Base-by-base conservation (phyloP, 495 filamentous ascomycete species). In the Aspergillus ellipticus region DNA sequence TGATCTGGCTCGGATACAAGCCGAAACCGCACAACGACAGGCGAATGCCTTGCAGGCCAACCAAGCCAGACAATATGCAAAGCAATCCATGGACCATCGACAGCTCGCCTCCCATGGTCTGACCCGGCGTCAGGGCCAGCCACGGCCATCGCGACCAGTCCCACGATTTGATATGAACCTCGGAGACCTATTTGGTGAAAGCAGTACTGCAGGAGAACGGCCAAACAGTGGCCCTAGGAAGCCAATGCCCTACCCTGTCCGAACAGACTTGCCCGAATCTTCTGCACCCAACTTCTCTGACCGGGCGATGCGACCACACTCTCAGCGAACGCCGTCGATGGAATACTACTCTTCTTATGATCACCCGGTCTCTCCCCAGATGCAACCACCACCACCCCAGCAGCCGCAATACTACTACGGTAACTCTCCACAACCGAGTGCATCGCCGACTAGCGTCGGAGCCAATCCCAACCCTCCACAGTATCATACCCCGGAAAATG, bases 161-260 rank as follows among this genome's bases (percentile, higher is more conserved):
- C 84, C 83, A 6, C 71, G 74, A 55, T 87, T 87, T 58, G 85
- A 89, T 62, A 84, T 85, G 81, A 82, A 86, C 55, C 70, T 88
- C 26, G 78, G 76, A 13, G 84, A 87, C 52, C 58, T 76, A 1
- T 74, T 76, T 51, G 68, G 56, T 21, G 69, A 72, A 37, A 67
- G 57, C 39, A 56, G 47, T 19, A 55, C 65, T 8, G 46, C 69
- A 24, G 22, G 64, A 11, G 70, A 73, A 11, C 64, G 67, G 13
- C 60, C 69, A 13, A 52, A 21, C 24, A 42, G 49, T 35, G 56
- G 51, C 4, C 43, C 53, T 37, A 55, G 56, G 28, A 61, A 57
- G 11, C 51, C 49, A 8, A 22, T 60, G 24, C 63, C 67, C 0
- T 69, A 65, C 49, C 51, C 65, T 22, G 51, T 61, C 28, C 62